These are phyloP conservation scores for Calocybe cyanea DNA, from an alignment of 768 basidiomycete genomes.

Conservation along the genomic window DNA sequence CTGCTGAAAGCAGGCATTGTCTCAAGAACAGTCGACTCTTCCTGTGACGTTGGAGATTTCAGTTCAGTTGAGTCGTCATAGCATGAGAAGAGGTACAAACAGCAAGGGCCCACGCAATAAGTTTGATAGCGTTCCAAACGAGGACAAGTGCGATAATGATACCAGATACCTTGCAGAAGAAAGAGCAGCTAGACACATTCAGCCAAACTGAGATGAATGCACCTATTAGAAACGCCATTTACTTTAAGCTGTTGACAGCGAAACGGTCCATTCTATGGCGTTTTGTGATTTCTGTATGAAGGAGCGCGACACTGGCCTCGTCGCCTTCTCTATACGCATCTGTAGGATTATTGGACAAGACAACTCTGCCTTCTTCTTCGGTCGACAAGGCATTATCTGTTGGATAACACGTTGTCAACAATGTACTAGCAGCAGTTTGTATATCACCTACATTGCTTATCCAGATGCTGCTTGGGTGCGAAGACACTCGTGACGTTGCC, in stretches of 20 bases:
- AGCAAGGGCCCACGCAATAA: slow-evolving; percentile 44
- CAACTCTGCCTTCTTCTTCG: slow-evolving; percentile 39
- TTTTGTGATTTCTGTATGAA: slow-evolving; percentile 27
- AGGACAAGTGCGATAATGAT: slow-evolving; percentile 40
- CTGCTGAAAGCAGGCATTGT: slow-evolving; percentile 52
- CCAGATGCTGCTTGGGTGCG: slow-evolving; percentile 43
- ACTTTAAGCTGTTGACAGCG: slow-evolving; percentile 51
- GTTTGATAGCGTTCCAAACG: slow-evolving; percentile 38
- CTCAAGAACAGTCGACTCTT: slow-evolving; percentile 48
- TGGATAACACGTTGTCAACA: background rate
- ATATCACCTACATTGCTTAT: slow-evolving; percentile 37
- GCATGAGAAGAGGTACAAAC: slow-evolving; percentile 25
- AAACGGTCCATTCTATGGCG: slow-evolving; percentile 37
- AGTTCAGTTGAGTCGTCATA: background rate
- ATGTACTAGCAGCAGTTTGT: background rate
- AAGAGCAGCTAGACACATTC: slow-evolving; percentile 35
- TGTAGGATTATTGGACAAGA: slow-evolving; percentile 17
- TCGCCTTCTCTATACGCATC: slow-evolving; percentile 18
- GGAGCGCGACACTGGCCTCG: slow-evolving; percentile 27
- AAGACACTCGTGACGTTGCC: slow-evolving; percentile 41
- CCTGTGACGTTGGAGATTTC: slow-evolving; percentile 25
- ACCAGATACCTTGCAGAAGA: slow-evolving; percentile 54
- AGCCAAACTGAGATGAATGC: background rate
- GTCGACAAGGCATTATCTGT: slow-evolving; percentile 39
- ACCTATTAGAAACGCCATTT: slow-evolving; percentile 21